phyloP scores from a whole-genome alignment of 208 protist species.

The Leishmania turanica region DNA sequence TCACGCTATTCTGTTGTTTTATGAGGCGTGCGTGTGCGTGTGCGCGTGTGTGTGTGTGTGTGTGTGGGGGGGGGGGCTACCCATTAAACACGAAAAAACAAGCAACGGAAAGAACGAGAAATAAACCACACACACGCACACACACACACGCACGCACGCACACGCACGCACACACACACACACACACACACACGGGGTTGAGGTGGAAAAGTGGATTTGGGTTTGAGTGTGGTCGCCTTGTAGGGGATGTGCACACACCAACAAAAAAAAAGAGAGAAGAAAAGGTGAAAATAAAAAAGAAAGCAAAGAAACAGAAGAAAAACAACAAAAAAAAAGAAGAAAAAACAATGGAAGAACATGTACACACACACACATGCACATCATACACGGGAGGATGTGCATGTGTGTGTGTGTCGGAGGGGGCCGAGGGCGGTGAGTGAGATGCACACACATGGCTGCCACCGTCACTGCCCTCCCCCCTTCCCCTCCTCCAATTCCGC shows the following conservation, averaged over 20 bases:
- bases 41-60: not conserved
- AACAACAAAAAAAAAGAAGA: rapidly evolving
- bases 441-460: not conserved
- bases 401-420: not conserved
- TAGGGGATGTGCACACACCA: not conserved
- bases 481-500: no score
- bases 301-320: no score
- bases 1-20: no score
- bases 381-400: not conserved
- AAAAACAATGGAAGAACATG: not conserved
- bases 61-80: not conserved
- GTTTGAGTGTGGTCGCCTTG: constrained; percentile 1
- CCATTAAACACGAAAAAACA: not conserved
- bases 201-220: not conserved
- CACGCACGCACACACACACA: no score
- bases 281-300: not conserved
- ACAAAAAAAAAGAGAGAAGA: not conserved
- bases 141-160: no score
- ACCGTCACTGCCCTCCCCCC: not conserved
- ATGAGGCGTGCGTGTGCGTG: no score
- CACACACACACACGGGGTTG: not conserved
- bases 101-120: not conserved
- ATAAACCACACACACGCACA: not conserved
- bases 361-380: not conserved
- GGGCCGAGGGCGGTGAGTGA: no score